Conservation (phyloP, 208 protist species). For the Leishmania braziliensis region DNA sequence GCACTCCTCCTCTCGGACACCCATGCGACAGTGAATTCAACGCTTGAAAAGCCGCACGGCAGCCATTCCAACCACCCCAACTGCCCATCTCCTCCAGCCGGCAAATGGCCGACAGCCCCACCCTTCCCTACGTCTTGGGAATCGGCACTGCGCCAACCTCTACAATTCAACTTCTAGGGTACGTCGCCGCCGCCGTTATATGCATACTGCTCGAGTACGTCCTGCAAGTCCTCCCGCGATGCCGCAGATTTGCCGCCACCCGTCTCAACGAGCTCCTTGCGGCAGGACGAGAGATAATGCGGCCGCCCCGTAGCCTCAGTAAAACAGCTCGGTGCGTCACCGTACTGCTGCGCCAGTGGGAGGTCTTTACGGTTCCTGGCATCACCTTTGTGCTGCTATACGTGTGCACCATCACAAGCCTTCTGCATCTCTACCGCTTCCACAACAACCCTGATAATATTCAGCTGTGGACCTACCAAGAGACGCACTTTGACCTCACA, state of each 20-base stretch:
- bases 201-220: slow-evolving; percentile 7
- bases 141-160: neutral
- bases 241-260: neutral
- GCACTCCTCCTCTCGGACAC: too few species aligned
- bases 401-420: slow-evolving; percentile 1
- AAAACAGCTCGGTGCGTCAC: neutral
- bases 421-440: neutral
- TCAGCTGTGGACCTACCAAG: slow-evolving; percentile 21
- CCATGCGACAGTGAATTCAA: too few species aligned
- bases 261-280: neutral
- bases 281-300: neutral
- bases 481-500: slow-evolving; percentile 14
- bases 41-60: too few species aligned
- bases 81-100: too few species aligned
- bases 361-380: slow-evolving; percentile 10
- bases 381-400: slow-evolving; percentile 11
- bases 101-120: neutral
- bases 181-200: neutral
- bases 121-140: neutral
- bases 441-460: slow-evolving; percentile 4
- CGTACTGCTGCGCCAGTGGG: slow-evolving; percentile 8
- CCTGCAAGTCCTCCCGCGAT: slow-evolving; percentile 5
- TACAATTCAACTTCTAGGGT: neutral
- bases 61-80: too few species aligned
- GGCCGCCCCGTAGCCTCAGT: neutral